Base-by-base conservation (phyloP, 805 yeast genomes). In the Kockiozyma suomiensis region DNA sequence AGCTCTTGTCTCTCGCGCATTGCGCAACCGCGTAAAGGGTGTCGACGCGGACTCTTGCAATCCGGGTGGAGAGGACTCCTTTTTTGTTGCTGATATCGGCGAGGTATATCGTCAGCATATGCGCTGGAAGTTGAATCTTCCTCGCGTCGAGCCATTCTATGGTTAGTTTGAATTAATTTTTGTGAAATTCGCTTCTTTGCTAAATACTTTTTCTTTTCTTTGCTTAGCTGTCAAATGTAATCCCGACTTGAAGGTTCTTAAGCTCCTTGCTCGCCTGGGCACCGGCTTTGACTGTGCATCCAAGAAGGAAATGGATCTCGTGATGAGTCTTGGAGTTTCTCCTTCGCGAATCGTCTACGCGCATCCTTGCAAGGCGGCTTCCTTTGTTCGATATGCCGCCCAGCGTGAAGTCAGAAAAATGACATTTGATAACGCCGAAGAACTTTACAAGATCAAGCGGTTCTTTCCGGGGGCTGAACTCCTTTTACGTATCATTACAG, bases 231-330 rank as follows among this genome's bases (percentile, higher is more conserved):
- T 93, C 67, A 93, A 93, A 75, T 93, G 98, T 77, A 93, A 93
- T 78, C 87, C 91, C 40, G 85, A 90, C 71, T 68, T 76, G 5
- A 76, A 76, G 56, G 84, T 93, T 12, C 72, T 93, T 64, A 70
- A 75, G 50, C 73, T 80, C 30, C 79, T 93, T 66, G 84, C 83
- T 1, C 62, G 75, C 2, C 74, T 85, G 64, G 96, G 94, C 28
- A 81, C 85, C 54, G 86, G 87, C 59, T 93, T 93, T 70, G 99
- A 93, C 73, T 93, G 99, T 76, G 98, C 98, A 4, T 89, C 97
- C 23, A 84, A 86, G 70, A 81, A 81, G 64, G 99, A 93, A 76
- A 90, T 93, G 69, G 86, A 85, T 56, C 75, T 77, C 46, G 81
- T 90, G 53, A 76, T 90, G 64, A 70, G 74, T 19, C 70, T 86